Evolutionary conservation across 495 filamentous ascomycete species (phyloP).

Genomic region (Bombardia bombarda): DNA sequence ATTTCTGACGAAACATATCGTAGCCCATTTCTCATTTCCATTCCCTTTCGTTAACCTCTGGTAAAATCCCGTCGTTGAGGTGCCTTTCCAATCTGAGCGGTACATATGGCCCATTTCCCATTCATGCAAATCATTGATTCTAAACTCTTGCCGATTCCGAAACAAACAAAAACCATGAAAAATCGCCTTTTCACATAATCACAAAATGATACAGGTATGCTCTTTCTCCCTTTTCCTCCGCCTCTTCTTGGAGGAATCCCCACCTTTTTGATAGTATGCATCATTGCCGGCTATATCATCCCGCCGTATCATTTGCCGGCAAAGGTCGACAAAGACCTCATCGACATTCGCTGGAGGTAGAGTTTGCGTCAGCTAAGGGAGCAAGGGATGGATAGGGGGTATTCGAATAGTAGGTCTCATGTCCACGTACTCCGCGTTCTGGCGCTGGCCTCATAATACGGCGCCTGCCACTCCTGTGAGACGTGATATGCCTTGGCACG

Average conservation of each 20-base stretch:
- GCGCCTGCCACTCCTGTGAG: constrained; percentile 82
- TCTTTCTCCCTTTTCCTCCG: constrained; percentile 17
- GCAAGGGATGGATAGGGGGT: not conserved
- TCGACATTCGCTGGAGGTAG: constrained; percentile 68
- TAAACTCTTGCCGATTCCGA: not conserved
- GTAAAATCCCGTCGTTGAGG: no score
- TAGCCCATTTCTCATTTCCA: no score
- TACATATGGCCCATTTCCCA: no score
- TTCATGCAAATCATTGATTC: no score
- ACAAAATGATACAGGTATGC: constrained; percentile 19
- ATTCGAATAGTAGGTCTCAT: no score
- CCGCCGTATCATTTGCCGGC: constrained; percentile 79
- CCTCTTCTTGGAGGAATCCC: constrained; percentile 14
- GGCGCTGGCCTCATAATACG: constrained; percentile 93
- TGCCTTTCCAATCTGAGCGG: no score
- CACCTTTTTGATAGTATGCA: constrained; percentile 23
- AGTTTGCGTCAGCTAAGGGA: not conserved
- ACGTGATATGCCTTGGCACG: constrained; percentile 78
- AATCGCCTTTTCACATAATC: not conserved
- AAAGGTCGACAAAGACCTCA: constrained; percentile 90
- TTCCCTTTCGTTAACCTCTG: no score
- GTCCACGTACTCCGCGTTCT: constrained; percentile 51
- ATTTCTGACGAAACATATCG: no score
- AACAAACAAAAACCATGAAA: not conserved
- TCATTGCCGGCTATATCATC: constrained; percentile 45